Conservation (phyloP, 2,329 filamentous ascomycete species). For the Chaetoscypha palmicola region DNA sequence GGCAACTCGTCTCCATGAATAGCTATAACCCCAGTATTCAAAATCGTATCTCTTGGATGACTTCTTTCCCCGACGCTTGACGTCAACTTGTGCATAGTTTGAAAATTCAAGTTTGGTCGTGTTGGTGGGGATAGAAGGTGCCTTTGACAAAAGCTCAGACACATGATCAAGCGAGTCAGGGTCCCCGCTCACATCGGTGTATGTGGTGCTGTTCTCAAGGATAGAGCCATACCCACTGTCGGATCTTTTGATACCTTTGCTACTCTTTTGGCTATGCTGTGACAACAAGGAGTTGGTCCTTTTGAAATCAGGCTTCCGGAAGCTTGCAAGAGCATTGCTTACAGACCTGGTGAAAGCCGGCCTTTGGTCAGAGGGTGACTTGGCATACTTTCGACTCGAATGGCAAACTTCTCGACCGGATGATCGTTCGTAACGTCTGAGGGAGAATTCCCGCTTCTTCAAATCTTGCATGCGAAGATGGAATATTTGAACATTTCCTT, state of each 20-base stretch:
- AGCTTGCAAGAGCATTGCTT: conserved; percentile 42
- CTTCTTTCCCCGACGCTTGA: conserved; percentile 62
- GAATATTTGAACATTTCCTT: conserved; percentile 70
- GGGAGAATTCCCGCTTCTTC: conserved; percentile 76
- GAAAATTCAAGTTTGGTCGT: conserved; percentile 88
- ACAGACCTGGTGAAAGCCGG: conserved; percentile 44
- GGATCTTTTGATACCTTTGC: conserved; percentile 18
- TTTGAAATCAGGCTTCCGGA: conserved; percentile 44
- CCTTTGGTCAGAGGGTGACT: conserved; percentile 39
- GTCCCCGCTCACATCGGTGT: conserved; percentile 21
- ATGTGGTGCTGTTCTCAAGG: conserved; percentile 29
- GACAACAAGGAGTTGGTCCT: conserved; percentile 22
- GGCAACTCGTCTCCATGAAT: conserved; percentile 72
- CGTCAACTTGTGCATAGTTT: conserved; percentile 89
- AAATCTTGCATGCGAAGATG: conserved; percentile 94
- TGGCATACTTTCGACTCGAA: conserved; percentile 63
- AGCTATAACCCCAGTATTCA: conserved; percentile 84
- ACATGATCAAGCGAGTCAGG: too few species aligned
- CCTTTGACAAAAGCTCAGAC: conserved; percentile 25
- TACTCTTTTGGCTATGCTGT: conserved; percentile 13
- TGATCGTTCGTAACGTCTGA: conserved; percentile 85
- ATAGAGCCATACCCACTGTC: conserved; percentile 54
- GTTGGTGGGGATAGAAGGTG: conserved; percentile 52
- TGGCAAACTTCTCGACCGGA: conserved; percentile 91
- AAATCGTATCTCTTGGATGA: conserved; percentile 77